phyloP scores from a whole-genome alignment of 768 basidiomycete species.

The Xerocomellus intermedius region DNA sequence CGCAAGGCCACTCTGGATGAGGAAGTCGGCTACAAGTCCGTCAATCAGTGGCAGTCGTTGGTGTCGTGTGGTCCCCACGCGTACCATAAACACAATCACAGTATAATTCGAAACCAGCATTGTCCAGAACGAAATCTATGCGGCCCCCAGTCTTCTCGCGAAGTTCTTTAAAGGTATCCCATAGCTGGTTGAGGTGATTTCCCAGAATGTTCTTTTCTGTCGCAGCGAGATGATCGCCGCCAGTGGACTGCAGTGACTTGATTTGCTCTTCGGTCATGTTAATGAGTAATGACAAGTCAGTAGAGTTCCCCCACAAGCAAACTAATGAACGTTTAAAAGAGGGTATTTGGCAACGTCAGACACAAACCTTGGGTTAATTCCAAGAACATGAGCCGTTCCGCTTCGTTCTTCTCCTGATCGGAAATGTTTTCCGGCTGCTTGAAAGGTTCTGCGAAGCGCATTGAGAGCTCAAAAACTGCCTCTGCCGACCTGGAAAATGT shows the following conservation, averaged over 20 bases:
- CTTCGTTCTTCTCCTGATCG: conserved; percentile 55
- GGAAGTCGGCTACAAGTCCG: conserved; percentile 72
- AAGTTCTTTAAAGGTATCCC: conserved; percentile 71
- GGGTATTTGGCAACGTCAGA: neutral
- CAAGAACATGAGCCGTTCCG: conserved; percentile 82
- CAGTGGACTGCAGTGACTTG: conserved; percentile 93
- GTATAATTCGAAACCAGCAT: conserved; percentile 82
- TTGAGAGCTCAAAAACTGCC: conserved; percentile 92
- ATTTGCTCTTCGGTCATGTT: conserved; percentile 99
- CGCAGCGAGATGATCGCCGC: conserved; percentile 91
- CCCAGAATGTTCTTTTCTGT: conserved; percentile 97
- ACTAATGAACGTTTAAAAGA: conserved; percentile 44
- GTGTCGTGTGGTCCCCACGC: conserved; percentile 14
- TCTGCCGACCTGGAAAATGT: conserved; percentile 91
- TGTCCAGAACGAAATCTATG: conserved; percentile 81
- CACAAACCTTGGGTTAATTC: conserved; percentile 84
- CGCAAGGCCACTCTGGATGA: conserved; percentile 86
- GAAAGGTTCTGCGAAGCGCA: conserved; percentile 86
- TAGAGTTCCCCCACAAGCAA: conserved; percentile 96
- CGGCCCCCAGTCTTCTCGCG: conserved; percentile 70
- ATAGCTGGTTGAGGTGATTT: conserved; percentile 70
- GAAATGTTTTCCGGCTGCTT: conserved; percentile 54
- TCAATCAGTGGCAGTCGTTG: neutral
- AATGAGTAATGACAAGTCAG: conserved; percentile 90
- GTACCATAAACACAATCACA: conserved; percentile 84